A percentile compares a stretch with the other conserved stretches of the same genome.
These are phyloP conservation scores for Udeniomyces megalosporus DNA, from an alignment of 768 basidiomycete species.

Conservation along the genomic window DNA sequence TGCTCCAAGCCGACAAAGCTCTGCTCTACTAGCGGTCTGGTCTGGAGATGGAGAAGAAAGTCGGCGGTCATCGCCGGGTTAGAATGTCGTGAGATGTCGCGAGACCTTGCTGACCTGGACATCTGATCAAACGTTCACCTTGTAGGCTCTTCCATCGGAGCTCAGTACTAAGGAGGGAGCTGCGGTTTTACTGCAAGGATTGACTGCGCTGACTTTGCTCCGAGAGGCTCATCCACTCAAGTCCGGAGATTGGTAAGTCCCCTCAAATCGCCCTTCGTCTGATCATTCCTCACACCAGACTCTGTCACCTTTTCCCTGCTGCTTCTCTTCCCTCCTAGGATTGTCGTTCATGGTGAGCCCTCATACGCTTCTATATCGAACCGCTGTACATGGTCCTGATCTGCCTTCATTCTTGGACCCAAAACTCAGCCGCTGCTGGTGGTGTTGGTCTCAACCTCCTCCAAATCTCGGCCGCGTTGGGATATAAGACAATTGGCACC, in stretches of 20 bases:
- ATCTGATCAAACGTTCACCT: neutral
- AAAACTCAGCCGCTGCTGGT: constrained; percentile 56
- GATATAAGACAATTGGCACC: constrained; percentile 66
- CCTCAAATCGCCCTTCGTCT: too few species aligned
- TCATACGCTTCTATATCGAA: constrained; percentile 24
- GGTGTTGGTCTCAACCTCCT: constrained; percentile 45
- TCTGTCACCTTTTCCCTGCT: too few species aligned
- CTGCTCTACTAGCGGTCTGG: too few species aligned
- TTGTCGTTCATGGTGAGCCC: constrained; percentile 80
- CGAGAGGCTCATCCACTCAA: constrained; percentile 75
- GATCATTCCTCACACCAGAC: too few species aligned
- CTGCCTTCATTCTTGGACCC: neutral
- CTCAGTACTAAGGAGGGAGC: constrained; percentile 49
- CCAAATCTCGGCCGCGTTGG: constrained; percentile 22
- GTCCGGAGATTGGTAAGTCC: constrained; percentile 37
- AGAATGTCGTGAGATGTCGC: too few species aligned
- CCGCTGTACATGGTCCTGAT: neutral
- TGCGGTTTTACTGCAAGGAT: constrained; percentile 51
- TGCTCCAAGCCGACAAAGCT: too few species aligned
- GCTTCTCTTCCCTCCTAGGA: constrained; percentile 17
- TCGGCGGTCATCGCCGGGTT: too few species aligned
- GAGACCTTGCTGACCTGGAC: neutral
- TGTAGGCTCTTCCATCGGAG: neutral
- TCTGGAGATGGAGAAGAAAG: too few species aligned
- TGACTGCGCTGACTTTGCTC: constrained; percentile 56